Evolutionary conservation across 2,329 filamentous ascomycete species (phyloP).

Genomic region (Dactylellina drechsleri): DNA sequence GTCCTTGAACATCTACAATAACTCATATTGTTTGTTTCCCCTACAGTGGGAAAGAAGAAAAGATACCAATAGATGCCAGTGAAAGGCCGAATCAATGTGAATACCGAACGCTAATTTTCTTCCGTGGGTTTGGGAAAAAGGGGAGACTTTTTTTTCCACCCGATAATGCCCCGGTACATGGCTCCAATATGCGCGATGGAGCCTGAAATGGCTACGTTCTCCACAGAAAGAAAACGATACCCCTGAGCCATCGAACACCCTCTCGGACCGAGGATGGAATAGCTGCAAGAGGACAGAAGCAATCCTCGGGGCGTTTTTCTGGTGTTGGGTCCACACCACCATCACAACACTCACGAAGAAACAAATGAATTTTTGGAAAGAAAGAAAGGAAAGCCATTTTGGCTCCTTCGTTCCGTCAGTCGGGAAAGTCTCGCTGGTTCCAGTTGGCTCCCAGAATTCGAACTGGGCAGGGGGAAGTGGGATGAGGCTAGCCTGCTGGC

Average conservation of each 20-base stretch:
- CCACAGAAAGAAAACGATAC: conserved; percentile 42
- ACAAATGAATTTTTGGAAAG: neutral
- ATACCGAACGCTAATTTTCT: conserved; percentile 28
- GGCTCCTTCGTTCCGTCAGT: conserved; percentile 28
- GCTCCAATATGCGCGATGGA: conserved; percentile 19
- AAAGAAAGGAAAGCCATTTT: conserved; percentile 11
- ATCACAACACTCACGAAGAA: conserved; percentile 30
- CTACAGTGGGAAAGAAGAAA: neutral
- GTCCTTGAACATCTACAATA: too few relatives aligned
- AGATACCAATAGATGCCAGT: conserved; percentile 12
- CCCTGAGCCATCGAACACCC: conserved; percentile 49
- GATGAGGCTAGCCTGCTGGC: conserved; percentile 23
- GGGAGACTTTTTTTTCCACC: conserved; percentile 32
- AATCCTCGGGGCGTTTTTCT: conserved; percentile 27
- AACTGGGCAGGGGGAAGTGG: conserved; percentile 50
- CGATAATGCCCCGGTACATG: conserved; percentile 43
- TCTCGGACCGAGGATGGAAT: conserved; percentile 50
- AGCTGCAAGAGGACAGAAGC: conserved; percentile 22
- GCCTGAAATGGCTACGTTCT: conserved; percentile 15
- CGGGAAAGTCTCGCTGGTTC: conserved; percentile 54
- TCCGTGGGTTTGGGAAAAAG: conserved; percentile 45
- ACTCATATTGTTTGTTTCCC: neutral
- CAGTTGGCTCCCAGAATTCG: conserved; percentile 49
- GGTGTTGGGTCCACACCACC: conserved; percentile 47
- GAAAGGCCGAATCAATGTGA: conserved; percentile 7